Evolutionary conservation across 2,329 filamentous ascomycete genomes (phyloP).

Genomic region (Sclerotinia trifoliorum): DNA sequence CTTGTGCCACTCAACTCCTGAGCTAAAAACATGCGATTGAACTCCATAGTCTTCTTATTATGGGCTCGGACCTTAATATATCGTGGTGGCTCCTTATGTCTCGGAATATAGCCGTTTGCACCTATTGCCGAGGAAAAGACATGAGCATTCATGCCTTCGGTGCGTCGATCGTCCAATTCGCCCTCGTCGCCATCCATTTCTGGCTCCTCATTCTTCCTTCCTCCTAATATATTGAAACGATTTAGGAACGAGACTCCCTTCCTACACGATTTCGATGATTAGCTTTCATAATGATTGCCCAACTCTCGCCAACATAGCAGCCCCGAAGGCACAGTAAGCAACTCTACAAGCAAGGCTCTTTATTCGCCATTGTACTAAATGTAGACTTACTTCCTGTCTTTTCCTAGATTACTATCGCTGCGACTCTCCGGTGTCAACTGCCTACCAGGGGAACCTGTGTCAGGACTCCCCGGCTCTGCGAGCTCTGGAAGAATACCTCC

Average conservation of each 20-base stretch:
- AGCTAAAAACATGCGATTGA: constrained; percentile 84
- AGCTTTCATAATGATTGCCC: constrained; percentile 13
- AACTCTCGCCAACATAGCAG: background rate
- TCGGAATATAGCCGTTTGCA: constrained; percentile 72
- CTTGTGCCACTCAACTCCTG: constrained; percentile 76
- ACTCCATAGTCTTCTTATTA: constrained; percentile 78
- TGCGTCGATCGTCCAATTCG: constrained; percentile 65
- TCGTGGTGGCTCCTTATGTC: constrained; percentile 82
- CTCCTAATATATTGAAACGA: constrained; percentile 69
- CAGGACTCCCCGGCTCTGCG: constrained; percentile 31
- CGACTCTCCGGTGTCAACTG: constrained; percentile 42
- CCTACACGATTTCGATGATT: constrained; percentile 46
- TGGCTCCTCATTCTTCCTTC: constrained; percentile 66
- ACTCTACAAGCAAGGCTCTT: constrained; percentile 1
- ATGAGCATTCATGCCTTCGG: constrained; percentile 78
- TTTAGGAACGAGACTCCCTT: constrained; percentile 91
- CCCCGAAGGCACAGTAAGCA: constrained; percentile 26
- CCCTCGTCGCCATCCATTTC: constrained; percentile 63
- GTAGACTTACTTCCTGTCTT: constrained; percentile 64
- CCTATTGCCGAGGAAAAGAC: constrained; percentile 77
- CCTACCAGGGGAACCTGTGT: constrained; percentile 33
- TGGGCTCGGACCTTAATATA: constrained; percentile 85
- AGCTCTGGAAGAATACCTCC: constrained; percentile 47
- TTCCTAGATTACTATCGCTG: constrained; percentile 41
- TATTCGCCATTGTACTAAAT: constrained; percentile 21